phyloP scores from a whole-genome alignment of 1,284 basidiomycete genomes.

The Phellinidium pouzarii region DNA sequence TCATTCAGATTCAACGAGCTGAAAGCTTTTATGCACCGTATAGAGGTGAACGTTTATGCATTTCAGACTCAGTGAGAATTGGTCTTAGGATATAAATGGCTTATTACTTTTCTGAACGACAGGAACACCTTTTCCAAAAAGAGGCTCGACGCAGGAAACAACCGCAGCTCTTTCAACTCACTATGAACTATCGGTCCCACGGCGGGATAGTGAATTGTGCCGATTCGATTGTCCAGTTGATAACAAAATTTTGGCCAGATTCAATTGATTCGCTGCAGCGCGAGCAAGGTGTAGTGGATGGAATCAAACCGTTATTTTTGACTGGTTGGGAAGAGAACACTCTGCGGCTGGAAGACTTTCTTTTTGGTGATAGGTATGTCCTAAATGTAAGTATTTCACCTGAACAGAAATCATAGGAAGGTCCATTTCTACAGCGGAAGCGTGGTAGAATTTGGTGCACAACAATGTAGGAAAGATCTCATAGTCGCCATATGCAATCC shows the following conservation, averaged over 20 bases:
- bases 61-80: background rate
- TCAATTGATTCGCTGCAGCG: slow-evolving; percentile 54
- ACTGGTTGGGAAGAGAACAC: slow-evolving; percentile 45
- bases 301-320: slow-evolving; percentile 55
- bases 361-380: slow-evolving; percentile 43
- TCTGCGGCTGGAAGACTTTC: slow-evolving; percentile 49
- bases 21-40: slow-evolving; percentile 55
- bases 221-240: slow-evolving; percentile 54
- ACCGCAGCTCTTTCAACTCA: slow-evolving; percentile 46
- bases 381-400: slow-evolving; percentile 8
- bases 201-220: slow-evolving; percentile 66
- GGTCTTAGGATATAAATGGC: background rate
- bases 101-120: background rate
- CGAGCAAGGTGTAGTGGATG: slow-evolving; percentile 56
- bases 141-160: background rate
- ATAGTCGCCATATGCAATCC: background rate
- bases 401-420: background rate
- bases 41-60: slow-evolving; percentile 39
- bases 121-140: background rate
- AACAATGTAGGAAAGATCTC: slow-evolving; percentile 45
- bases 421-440: slow-evolving; percentile 31
- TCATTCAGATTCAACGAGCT: slow-evolving; percentile 68
- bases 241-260: slow-evolving; percentile 57
- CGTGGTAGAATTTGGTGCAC: slow-evolving; percentile 58
- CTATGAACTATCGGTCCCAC: slow-evolving; percentile 66